phyloP scores from a whole-genome alignment of 331 rosid genomes.

The Stylosanthes scabra region DNA sequence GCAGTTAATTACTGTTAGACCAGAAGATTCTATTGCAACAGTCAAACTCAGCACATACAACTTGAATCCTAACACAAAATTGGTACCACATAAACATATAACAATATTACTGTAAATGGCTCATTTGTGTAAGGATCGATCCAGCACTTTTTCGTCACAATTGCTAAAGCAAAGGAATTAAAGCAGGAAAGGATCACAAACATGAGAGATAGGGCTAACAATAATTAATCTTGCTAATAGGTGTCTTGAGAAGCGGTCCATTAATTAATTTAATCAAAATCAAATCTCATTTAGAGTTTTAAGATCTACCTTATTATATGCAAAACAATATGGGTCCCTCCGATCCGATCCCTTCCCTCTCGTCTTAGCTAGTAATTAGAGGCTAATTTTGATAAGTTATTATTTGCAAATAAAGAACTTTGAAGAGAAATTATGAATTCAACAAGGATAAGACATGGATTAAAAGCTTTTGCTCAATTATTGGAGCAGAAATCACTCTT shows the following conservation, averaged over 20 bases:
- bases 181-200: constrained; percentile 15
- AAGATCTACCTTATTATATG: constrained; percentile 26
- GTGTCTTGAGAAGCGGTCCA: constrained; percentile 6
- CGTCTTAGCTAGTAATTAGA: no score
- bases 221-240: background rate
- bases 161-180: background rate
- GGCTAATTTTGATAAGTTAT: no score
- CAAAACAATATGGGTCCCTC: constrained; percentile 5
- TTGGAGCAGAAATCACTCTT: constrained; percentile 21
- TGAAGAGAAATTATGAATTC: constrained; percentile 9
- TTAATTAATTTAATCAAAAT: constrained; percentile 38
- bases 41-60: constrained; percentile 25
- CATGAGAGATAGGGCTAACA: constrained; percentile 2
- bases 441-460: constrained; percentile 22
- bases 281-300: constrained; percentile 31
- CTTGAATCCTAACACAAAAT: constrained; percentile 29
- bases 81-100: background rate
- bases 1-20: background rate
- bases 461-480: constrained; percentile 38
- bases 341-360: no score
- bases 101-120: background rate
- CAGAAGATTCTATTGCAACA: constrained; percentile 13
- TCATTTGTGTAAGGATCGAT: constrained; percentile 31
- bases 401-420: no score
- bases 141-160: constrained; percentile 26